Base-by-base conservation (phyloP, 2,329 filamentous ascomycete species). In the Xylaria sp. region DNA sequence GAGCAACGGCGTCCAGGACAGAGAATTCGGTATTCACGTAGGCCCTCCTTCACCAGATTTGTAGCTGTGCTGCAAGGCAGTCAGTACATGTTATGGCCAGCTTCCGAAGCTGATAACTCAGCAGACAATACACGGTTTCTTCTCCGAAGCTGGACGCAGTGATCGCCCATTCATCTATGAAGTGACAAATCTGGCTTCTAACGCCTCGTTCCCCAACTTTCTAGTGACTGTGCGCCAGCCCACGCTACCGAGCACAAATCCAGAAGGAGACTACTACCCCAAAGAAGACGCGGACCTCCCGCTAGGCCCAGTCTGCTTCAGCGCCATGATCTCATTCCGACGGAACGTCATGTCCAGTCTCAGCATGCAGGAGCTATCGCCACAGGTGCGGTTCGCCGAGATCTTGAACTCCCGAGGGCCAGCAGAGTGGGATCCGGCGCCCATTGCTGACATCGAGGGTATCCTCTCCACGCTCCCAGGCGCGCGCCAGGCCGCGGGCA, bases 91-190 rank as follows among this genome's bases (percentile, higher is more conserved):
- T 22, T 20, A 6, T 5, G 15, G 39, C 2, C 27, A 63, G 45
- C n/a, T 20, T 10, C 7, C 5, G 33, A 31, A 27, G 11, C 51
- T 65, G 11, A 62, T 49, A 59, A 17, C 10, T 31, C 39, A 2
- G 13, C 42, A 87, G 85, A 83, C 85, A 9, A 84, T 88, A 25
- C 84, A 87, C 71, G 86, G 85, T 9, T 85, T 82, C 71, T 89
- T 88, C 72, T 84, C 84, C 2, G 80, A 82, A 25, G 77, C 79
- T 0, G 86, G 84, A 5, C 73, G 78, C 4, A 65, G 73, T 1
- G 83, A 87, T 66, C 81, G 85, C 1, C 86, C 86, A 1, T 87
- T 85, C 70, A 74, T 88, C 58, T 86, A 86, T 73, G 79, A 81
- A 27, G 83, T 86, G 2, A 78, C 79, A 2, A 75, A 78, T 4